Conservation (phyloP, 257 asterid genomes). For the Solanum pimpinellifolium region DNA sequence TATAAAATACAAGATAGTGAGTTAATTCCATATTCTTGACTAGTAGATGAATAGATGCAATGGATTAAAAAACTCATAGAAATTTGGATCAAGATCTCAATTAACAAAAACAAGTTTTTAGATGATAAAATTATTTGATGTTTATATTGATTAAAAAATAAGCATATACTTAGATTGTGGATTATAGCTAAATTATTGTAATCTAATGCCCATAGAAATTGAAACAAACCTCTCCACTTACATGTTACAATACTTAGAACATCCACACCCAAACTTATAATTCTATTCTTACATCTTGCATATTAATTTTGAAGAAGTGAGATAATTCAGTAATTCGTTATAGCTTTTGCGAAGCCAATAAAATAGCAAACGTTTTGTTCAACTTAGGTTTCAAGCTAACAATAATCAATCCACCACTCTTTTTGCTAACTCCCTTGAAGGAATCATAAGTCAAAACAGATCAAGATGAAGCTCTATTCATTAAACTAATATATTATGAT, state of each 20-base stretch:
- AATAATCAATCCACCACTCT: neutral
- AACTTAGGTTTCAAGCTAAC: neutral
- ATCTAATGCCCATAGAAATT: neutral
- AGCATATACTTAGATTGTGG: neutral
- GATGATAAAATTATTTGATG: too few relatives aligned
- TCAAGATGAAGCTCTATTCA: neutral
- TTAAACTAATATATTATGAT: neutral
- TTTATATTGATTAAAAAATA: too few relatives aligned
- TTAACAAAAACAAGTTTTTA: neutral
- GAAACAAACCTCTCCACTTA: too few relatives aligned
- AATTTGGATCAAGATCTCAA: neutral
- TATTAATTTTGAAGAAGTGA: neutral
- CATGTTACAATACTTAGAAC: too few relatives aligned
- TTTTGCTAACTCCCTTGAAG: neutral
- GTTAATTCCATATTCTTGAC: neutral
- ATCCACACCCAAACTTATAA: too few relatives aligned
- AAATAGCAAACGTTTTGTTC: too few relatives aligned
- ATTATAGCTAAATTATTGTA: too few relatives aligned
- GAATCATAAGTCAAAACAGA: neutral
- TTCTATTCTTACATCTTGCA: neutral
- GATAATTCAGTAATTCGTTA: neutral
- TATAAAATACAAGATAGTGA: too few relatives aligned
- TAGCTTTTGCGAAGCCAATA: rapidly evolving
- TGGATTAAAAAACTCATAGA: neutral
- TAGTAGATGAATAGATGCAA: neutral